A percentile compares a stretch with the other conserved stretches of the same genome.
Evolutionary conservation across 495 filamentous ascomycete species (phyloP).

Genomic region (Hypoxylon fuscum): DNA sequence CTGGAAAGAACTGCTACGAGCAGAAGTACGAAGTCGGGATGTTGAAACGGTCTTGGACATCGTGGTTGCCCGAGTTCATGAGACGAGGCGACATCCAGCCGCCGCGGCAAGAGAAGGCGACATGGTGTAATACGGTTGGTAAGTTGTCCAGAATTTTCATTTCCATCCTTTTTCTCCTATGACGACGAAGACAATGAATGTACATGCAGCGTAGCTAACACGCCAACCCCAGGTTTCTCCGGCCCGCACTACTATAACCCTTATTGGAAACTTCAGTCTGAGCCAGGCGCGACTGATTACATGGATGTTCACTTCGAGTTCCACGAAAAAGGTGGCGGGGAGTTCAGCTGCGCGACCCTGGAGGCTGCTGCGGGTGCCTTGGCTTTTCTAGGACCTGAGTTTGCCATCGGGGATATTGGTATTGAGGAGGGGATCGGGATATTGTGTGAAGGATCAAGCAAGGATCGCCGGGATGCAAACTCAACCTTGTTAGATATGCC

Average conservation of each 20-base stretch:
- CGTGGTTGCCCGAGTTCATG: neutral
- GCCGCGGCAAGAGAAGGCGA: neutral
- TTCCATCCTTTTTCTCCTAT: too few species aligned
- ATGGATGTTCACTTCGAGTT: neutral
- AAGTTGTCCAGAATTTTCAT: neutral
- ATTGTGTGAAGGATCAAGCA: neutral
- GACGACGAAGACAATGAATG: neutral
- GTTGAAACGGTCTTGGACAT: neutral
- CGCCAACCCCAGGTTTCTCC: neutral
- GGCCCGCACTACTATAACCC: constrained; percentile 3
- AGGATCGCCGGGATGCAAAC: neutral
- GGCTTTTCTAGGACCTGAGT: neutral
- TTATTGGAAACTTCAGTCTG: neutral
- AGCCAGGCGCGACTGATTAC: neutral
- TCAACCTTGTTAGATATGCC: neutral
- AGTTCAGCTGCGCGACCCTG: neutral
- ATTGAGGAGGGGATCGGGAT: neutral
- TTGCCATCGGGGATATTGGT: neutral
- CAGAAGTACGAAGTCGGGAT: neutral
- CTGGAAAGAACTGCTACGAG: neutral
- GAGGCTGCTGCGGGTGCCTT: neutral
- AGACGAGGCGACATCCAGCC: neutral
- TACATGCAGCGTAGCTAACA: neutral
- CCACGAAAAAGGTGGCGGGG: neutral
- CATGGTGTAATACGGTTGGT: neutral